Conservation (phyloP, 2,329 filamentous ascomycete genomes). For the Mycocentrospora acerina region DNA sequence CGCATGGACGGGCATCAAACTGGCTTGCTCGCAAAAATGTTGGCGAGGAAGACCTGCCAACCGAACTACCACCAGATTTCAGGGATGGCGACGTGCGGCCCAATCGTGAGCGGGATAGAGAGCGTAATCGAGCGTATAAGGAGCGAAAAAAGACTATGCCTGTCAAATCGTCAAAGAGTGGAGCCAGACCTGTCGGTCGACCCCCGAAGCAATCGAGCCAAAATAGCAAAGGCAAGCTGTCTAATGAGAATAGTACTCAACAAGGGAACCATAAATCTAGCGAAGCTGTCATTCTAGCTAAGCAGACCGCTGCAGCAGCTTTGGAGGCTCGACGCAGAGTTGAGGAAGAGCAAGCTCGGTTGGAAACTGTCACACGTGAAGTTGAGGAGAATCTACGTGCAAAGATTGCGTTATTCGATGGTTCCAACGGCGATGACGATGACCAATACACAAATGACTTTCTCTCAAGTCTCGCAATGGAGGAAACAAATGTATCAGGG, state of each 20-base stretch:
- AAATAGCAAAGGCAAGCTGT: conserved; percentile 31
- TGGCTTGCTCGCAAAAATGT: conserved; percentile 48
- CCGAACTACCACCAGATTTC: conserved; percentile 46
- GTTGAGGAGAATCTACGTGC: conserved; percentile 38
- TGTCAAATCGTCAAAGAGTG: conserved; percentile 18
- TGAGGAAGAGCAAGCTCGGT: conserved; percentile 21
- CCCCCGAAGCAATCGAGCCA: conserved; percentile 25
- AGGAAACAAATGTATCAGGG: conserved; percentile 15
- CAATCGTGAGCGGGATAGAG: conserved; percentile 27
- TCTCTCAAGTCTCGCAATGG: conserved; percentile 25
- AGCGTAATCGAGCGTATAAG: conserved; percentile 22
- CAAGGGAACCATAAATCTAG: conserved; percentile 34
- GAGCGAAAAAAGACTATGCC: conserved; percentile 31
- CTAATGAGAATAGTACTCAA: conserved; percentile 27
- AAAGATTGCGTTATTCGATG: conserved; percentile 37
- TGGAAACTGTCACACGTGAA: conserved; percentile 27
- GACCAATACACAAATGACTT: conserved; percentile 28
- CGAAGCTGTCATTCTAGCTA: conserved; percentile 26
- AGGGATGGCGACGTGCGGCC: conserved; percentile 39
- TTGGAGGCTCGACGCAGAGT: conserved; percentile 25
- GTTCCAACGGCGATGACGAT: conserved; percentile 30
- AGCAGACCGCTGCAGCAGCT: conserved; percentile 26
- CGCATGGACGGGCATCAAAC: conserved; percentile 33
- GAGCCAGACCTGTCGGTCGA: conserved; percentile 26
- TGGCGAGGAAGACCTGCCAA: conserved; percentile 46